These are phyloP conservation scores for Anisodus acutangulus DNA, from an alignment of 257 asterid species.

Conservation along the genomic window DNA sequence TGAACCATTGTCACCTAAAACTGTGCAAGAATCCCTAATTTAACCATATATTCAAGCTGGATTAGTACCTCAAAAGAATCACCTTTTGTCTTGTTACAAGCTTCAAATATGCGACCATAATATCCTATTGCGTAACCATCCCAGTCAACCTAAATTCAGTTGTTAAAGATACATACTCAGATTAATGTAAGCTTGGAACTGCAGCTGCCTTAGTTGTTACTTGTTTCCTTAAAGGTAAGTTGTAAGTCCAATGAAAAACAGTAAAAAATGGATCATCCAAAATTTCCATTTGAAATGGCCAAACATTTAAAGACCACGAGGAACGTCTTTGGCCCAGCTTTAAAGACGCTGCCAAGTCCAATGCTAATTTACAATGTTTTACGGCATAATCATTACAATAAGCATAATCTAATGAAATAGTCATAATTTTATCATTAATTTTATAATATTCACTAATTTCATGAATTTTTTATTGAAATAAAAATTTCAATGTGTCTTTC, in stretches of 20 bases:
- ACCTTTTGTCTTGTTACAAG: constrained; percentile 98
- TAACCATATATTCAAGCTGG: constrained; percentile 19
- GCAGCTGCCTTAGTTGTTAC: not conserved
- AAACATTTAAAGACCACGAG: not conserved
- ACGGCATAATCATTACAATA: no score
- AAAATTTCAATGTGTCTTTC: no score
- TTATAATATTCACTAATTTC: no score
- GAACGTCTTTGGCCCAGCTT: not conserved
- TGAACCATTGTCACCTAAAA: constrained; percentile 29
- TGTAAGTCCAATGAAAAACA: constrained; percentile 18
- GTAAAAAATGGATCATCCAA: not conserved
- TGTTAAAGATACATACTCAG: constrained; percentile 26
- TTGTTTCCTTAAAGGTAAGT: not conserved
- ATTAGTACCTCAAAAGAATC: constrained; percentile 86
- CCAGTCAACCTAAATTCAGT: constrained; percentile 81
- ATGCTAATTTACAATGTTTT: not conserved
- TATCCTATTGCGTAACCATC: constrained; percentile 97
- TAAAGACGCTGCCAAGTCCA: not conserved
- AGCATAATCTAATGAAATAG: no score
- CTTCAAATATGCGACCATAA: constrained; percentile 98
- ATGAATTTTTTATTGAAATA: no score
- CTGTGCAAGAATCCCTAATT: constrained; percentile 20
- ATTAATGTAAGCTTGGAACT: not conserved
- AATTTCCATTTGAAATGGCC: not conserved
- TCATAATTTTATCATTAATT: no score